Evolutionary conservation across 2,329 filamentous ascomycete species (phyloP), one percentile per base, ranked within the genome.

Genomic region (Berkeleyomyces basicola): DNA sequence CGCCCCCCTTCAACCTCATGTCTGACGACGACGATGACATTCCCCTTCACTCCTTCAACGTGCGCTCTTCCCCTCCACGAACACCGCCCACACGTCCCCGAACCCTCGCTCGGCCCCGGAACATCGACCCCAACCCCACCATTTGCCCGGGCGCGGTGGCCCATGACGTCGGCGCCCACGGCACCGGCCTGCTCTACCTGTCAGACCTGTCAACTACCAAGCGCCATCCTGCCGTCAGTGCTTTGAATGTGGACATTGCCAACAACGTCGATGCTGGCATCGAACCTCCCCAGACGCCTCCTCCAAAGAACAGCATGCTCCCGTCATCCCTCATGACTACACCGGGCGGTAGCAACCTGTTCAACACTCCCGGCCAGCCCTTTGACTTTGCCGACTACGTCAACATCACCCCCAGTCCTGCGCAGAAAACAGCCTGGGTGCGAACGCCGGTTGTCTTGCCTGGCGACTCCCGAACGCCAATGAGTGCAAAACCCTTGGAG

Each of bases 341-440:
- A 9, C 88, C 88, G 1, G 84, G 85, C 61, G 86, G 85, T 47
- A 81, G 82, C 65, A 86, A 84, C 69, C 73, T 86, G 57, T 82
- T 84, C 69, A 84, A 82, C 66, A 97, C 92, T 0, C 92, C 92
- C 0, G 86, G 86, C 14, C 87, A 91, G 70, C 76, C 73, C 58
- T 95, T 97, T 73, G 95, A 97, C 75, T 95, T 97, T 75, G 84
- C 90, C 61, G 93, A 99, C 71, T 99, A 96, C 74, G 86, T 97
- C 71, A 96, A 97, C 74, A 92, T 97, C 72, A 96, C 93, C 5
- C 93, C 93, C 0, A 96, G 90, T 70, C 93, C 93, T 23, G 93
- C 90, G 36, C 93, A 96, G 75, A 89, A 84, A 68, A 55, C 51
- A 31, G 81, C 85, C 7, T 96, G 90, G 88, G 71, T 75, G 61